Percentiles rank a stretch among this genome's conserved stretches.
Conservation (phyloP, 176 grass and related monocot species). For the Panicum miliaceum region DNA sequence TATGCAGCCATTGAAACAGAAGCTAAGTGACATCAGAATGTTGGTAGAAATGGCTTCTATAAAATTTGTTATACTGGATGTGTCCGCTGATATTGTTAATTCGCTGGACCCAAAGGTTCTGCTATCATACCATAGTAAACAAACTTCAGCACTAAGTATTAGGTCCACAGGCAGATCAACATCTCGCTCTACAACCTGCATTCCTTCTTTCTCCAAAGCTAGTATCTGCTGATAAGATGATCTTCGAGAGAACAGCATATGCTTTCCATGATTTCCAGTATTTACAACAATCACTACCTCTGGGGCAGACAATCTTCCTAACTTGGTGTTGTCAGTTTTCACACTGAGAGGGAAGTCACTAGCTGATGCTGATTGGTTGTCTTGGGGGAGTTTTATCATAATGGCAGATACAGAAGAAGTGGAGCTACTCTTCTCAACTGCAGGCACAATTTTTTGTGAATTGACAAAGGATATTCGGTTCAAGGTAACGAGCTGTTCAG, state of each 20-base stretch:
- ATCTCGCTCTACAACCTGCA: slow-evolving; percentile 88
- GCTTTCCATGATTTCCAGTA: slow-evolving; percentile 74
- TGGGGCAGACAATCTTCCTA: slow-evolving; percentile 43
- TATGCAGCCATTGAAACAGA: slow-evolving; percentile 86
- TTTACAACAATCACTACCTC: slow-evolving; percentile 77
- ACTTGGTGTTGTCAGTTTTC: slow-evolving; percentile 44
- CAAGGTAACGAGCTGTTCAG: slow-evolving; percentile 26
- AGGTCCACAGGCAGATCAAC: slow-evolving; percentile 81
- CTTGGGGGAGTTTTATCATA: slow-evolving; percentile 45
- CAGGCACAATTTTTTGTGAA: slow-evolving; percentile 52
- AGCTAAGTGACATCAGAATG: slow-evolving; percentile 93
- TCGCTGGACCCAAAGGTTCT: slow-evolving; percentile 45
- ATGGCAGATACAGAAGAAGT: slow-evolving; percentile 69
- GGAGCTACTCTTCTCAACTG: slow-evolving; percentile 54
- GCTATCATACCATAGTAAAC: slow-evolving; percentile 82
- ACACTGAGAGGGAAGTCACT: slow-evolving; percentile 39
- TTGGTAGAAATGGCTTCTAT: slow-evolving; percentile 80
- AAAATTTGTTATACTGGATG: slow-evolving; percentile 56
- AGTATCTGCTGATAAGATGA: slow-evolving; percentile 94
- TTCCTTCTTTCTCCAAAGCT: slow-evolving; percentile 81
- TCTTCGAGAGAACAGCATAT: slow-evolving; percentile 80
- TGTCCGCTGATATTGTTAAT: slow-evolving; percentile 33
- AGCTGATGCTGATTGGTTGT: slow-evolving; percentile 46
- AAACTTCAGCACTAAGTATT: slow-evolving; percentile 70
- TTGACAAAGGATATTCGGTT: slow-evolving; percentile 41